Evolutionary conservation across 2,329 filamentous ascomycete species (phyloP), one percentile per base, ranked within the genome.

Genomic region (Trichophyton verrucosum): DNA sequence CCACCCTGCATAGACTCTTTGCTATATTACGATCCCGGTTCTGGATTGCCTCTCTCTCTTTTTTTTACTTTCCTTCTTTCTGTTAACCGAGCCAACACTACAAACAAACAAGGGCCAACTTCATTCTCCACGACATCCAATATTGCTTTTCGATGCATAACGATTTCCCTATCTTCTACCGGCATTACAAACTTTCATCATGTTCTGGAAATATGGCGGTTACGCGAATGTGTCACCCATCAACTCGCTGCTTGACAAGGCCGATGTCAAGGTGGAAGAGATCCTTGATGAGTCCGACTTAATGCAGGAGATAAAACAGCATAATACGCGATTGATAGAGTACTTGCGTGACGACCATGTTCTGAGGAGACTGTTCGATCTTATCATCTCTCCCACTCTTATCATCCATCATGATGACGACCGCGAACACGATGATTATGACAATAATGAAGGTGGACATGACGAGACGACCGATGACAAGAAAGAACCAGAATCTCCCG

Each of bases 131-230:
- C 36, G 36, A 44, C 24, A 42, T 44, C 56, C 56, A 13, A 20
- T 7, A 57, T 24, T 22, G 27, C 40, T 57, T 46, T 44, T 58
- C 36, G 36, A 58, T 58, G 56, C 36, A 40, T 58, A 58, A 58
- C 56, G 56, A 58, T 22, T 58, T 58, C 24, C 56, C 17, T 58
- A 58, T 27, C 2, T 42, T 44, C 9, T 44, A 42, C 56, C 56
- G 56, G 30, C 36, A 42, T 27, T 24, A 44, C 40, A 44, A 33
- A 20, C 17, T 38, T 53, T 70, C 86, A 92, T 76, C 80, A 99
- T 99, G 94, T 99, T 99, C 78, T 99, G 94, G 94, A 88, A 92
- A 78, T 99, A 97, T 82, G 92, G 94, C 82, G 91, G 91, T 72
- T 97, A 97, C 82, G 89, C 91, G 81, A 95, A 90, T 82, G 88